Evolutionary conservation across 176 grass and related monocot genomes (phyloP).

Genomic region (Oryza australiensis): DNA sequence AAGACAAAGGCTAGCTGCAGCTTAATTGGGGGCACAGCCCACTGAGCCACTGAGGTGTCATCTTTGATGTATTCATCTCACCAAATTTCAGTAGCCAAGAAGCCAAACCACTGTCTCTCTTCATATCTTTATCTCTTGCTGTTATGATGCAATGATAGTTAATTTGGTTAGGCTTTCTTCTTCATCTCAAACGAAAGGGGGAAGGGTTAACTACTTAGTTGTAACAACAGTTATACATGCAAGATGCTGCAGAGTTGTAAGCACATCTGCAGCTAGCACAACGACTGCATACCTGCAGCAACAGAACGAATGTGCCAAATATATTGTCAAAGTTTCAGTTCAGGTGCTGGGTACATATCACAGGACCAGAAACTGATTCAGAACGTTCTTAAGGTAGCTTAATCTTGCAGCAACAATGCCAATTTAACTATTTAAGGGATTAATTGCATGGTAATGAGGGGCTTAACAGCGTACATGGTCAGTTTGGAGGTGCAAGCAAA

Average conservation of each 20-base stretch:
- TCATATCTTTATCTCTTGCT: background rate
- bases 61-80: constrained; percentile 40
- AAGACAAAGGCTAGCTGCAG: background rate
- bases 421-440: background rate
- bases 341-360: constrained; percentile 6
- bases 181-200: background rate
- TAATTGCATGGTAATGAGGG: background rate
- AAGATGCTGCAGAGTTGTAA: background rate
- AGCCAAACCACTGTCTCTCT: constrained; percentile 16
- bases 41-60: constrained; percentile 17
- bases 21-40: background rate
- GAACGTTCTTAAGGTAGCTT: constrained; percentile 13
- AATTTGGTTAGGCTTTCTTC: background rate
- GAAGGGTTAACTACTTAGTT: background rate
- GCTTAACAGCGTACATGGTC: background rate
- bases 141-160: background rate
- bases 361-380: background rate
- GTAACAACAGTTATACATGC: background rate
- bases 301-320: constrained; percentile 24
- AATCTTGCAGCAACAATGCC: background rate
- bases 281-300: constrained; percentile 24
- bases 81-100: constrained; percentile 43
- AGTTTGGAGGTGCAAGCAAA: background rate
- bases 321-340: constrained; percentile 32
- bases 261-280: background rate